Evolutionary conservation across 495 filamentous ascomycete genomes (phyloP), one percentile per base, ranked within the genome.

Genomic region (Neurospora terricola): DNA sequence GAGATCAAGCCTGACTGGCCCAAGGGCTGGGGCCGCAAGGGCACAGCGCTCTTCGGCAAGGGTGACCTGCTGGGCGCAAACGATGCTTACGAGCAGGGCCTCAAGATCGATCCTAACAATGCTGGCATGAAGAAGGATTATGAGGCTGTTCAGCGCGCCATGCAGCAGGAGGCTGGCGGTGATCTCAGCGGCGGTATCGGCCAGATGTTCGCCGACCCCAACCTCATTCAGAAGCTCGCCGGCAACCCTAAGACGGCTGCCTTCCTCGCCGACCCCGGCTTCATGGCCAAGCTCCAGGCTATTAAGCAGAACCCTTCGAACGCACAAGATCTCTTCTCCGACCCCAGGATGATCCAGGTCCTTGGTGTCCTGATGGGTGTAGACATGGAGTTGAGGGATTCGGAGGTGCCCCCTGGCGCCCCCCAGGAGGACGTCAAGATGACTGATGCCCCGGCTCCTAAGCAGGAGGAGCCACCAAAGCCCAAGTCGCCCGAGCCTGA

Each of bases 1-100:
- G 88, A 96, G 85, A 84, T 98, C 81, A 98, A 98, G 86, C 92
- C 96, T 16, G 95, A 98, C 85, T 99, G 96, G 96, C 91, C 94
- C 40, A 97, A 98, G 83, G 96, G 96, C 77, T 96, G 93, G 89
- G 89, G 90, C 62, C 90, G 96, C 69, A 98, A 97, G 84, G 96
- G 94, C 43, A 91, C 95, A 66, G 96, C 96, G 70, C 85, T 93
- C 37, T 96, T 96, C 82, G 96, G 96, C 12, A 83, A 89, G 69
- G 92, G 93, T 45, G 94, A 98, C 80, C 88, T 98, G 23, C 85
- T 95, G 62, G 91, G 90, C 69, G 94, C 96, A 3, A 84, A 88
- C 70, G 94, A 97, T 76, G 93, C 96, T 16, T 99, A 95, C 83
- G 92, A 97, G 77, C 87, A 96, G 77, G 95, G 94, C 40, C 84